A percentile compares a stretch with the other conserved stretches of the same genome.
These are phyloP conservation scores for Bonnemaisonia californica DNA, from an alignment of 31 red algal species.

Conservation along the genomic window DNA sequence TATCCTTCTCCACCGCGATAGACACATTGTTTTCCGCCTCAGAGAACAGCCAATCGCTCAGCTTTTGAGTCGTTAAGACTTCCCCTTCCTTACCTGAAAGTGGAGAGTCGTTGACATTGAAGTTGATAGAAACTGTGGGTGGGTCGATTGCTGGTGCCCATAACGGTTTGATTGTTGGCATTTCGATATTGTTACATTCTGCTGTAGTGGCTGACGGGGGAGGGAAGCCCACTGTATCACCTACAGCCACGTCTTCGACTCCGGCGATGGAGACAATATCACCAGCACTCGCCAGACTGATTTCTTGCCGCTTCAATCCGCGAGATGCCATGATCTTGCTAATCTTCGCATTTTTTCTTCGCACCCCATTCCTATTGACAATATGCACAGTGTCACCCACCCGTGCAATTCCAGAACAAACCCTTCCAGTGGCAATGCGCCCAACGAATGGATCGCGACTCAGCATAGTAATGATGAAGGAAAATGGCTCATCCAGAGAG, in stretches of 20 bases:
- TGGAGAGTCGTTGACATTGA: slow-evolving; percentile 91
- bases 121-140: slow-evolving; percentile 84
- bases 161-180: slow-evolving; percentile 51
- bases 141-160: slow-evolving; percentile 77
- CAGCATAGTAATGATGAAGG: slow-evolving; percentile 72
- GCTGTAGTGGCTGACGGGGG: slow-evolving; percentile 38
- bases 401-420: slow-evolving; percentile 56
- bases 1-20: slow-evolving; percentile 59
- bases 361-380: slow-evolving; percentile 53
- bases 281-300: slow-evolving; percentile 74
- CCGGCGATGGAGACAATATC: slow-evolving; percentile 85
- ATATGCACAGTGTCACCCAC: slow-evolving; percentile 71
- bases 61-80: slow-evolving; percentile 81
- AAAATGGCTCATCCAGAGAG: slow-evolving; percentile 56
- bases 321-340: slow-evolving; percentile 75
- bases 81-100: slow-evolving; percentile 79
- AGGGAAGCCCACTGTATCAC: slow-evolving; percentile 80
- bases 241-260: slow-evolving; percentile 75
- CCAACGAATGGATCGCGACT: slow-evolving; percentile 77
- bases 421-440: slow-evolving; percentile 72
- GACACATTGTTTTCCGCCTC: slow-evolving; percentile 61
- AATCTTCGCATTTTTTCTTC: slow-evolving; percentile 60
- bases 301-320: slow-evolving; percentile 61
- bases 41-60: slow-evolving; percentile 56
- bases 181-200: slow-evolving; percentile 45